Conservation (phyloP, 208 protist species). For the Histomonas meleagridis region DNA sequence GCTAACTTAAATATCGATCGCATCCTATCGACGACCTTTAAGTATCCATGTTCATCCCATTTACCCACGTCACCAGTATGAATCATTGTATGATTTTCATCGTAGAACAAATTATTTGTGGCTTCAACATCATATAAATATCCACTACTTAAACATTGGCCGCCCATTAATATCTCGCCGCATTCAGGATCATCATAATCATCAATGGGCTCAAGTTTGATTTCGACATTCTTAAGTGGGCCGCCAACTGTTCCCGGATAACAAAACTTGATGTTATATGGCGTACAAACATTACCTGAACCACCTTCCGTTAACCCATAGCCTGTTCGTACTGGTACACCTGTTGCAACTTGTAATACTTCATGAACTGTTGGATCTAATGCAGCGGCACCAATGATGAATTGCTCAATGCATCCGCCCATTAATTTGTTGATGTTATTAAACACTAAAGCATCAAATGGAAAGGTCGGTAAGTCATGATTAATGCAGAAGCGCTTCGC, state of each 20-base stretch:
- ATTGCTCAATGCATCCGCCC: not conserved
- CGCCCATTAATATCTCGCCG: not conserved
- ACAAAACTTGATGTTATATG: not conserved
- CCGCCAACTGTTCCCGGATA: not conserved
- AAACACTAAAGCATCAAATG: not conserved
- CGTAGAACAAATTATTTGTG: not conserved
- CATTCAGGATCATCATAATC: constrained; percentile 19
- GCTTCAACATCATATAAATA: not conserved
- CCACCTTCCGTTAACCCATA: constrained; percentile 24
- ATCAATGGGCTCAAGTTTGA: not conserved
- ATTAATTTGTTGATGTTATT: not conserved
- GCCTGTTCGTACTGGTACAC: not conserved
- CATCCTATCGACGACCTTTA: constrained; percentile 64
- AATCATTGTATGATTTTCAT: not conserved
- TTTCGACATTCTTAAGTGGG: not conserved
- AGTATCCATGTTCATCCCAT: not conserved
- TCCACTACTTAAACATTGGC: not conserved
- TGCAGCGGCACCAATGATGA: constrained; percentile 7
- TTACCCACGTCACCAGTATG: constrained; percentile 20
- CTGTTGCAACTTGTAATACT: not conserved
- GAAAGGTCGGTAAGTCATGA: not conserved
- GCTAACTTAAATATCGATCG: constrained; percentile 71
- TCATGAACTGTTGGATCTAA: not conserved
- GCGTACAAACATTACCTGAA: not conserved
- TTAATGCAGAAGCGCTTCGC: not conserved